phyloP scores from a whole-genome alignment of 805 yeast genomes.

The Wickerhamiella azymoides region DNA sequence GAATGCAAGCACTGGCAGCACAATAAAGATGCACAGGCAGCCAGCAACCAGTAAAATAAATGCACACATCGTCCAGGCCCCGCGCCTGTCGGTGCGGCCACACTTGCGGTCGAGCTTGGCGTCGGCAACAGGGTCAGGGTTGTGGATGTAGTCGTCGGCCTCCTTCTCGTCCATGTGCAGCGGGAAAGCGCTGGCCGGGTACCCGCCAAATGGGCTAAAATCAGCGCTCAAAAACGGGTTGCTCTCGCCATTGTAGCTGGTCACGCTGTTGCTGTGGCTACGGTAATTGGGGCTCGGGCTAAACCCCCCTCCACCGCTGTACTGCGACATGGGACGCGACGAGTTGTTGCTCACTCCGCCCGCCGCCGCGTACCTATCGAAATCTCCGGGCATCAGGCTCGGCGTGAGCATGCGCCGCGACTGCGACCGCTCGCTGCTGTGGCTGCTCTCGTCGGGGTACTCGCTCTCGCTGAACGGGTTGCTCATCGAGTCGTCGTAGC shows the following conservation, averaged over 20 bases:
- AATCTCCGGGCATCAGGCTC: constrained; percentile 19
- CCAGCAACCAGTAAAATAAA: constrained; percentile 45
- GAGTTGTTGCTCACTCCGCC: too few species aligned
- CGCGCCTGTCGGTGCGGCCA: constrained; percentile 26
- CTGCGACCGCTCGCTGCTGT: constrained; percentile 6
- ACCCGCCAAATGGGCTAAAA: constrained; percentile 80
- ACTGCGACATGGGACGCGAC: constrained; percentile 7
- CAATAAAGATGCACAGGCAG: constrained; percentile 52
- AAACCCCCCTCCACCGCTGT: background rate
- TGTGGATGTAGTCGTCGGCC: constrained; percentile 86
- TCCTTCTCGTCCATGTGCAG: constrained; percentile 84
- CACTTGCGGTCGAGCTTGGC: constrained; percentile 53
- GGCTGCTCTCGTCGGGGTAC: constrained; percentile 9
- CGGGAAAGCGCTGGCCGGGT: constrained; percentile 88
- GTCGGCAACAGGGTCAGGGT: constrained; percentile 90
- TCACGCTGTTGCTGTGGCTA: constrained; percentile 12
- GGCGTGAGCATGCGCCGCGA: constrained; percentile 13
- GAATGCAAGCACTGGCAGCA: constrained; percentile 74
- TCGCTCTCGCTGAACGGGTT: constrained; percentile 11
- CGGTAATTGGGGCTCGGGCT: constrained; percentile 6
- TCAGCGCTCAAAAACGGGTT: constrained; percentile 26
- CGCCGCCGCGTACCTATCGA: constrained; percentile 27
- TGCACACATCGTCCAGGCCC: constrained; percentile 24
- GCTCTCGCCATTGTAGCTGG: constrained; percentile 15
- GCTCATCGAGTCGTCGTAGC: constrained; percentile 6